A percentile compares a stretch with the other conserved stretches of the same genome.
These are phyloP conservation scores for Mucor mucedo DNA, from an alignment of 371 early-diverging fungal genomes.

Conservation along the genomic window DNA sequence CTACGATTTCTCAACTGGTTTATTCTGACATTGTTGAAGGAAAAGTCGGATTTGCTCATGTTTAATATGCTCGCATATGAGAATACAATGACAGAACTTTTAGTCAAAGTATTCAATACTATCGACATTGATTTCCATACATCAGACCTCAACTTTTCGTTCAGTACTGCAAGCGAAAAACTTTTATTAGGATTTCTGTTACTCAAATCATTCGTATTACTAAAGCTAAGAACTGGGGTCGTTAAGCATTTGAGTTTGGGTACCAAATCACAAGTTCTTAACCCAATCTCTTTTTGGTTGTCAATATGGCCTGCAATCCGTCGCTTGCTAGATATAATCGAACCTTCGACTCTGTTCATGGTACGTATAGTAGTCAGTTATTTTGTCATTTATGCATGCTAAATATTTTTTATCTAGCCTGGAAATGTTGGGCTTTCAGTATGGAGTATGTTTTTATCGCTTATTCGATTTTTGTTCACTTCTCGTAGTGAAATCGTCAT, in stretches of 20 bases:
- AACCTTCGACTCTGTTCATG: slow-evolving; percentile 28
- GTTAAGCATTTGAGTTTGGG: neutral
- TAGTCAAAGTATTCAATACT: slow-evolving; percentile 47
- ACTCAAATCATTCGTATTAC: slow-evolving; percentile 45
- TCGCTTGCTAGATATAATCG: slow-evolving; percentile 37
- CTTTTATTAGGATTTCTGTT: slow-evolving; percentile 45
- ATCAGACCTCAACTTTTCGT: slow-evolving; percentile 48
- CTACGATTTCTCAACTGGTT: slow-evolving; percentile 59
- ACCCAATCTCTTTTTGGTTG: slow-evolving; percentile 40
- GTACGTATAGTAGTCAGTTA: slow-evolving; percentile 17
- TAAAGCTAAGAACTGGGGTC: slow-evolving; percentile 28
- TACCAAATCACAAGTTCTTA: slow-evolving; percentile 6
- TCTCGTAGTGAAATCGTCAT: slow-evolving; percentile 45
- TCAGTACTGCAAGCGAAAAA: slow-evolving; percentile 48
- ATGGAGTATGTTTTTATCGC: slow-evolving; percentile 54
- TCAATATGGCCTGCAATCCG: slow-evolving; percentile 48
- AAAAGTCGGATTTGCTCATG: slow-evolving; percentile 27
- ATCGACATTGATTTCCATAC: slow-evolving; percentile 44
- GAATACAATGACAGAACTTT: slow-evolving; percentile 40
- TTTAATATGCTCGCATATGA: slow-evolving; percentile 41
- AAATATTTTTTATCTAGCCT: slow-evolving; percentile 22
- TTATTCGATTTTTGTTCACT: slow-evolving; percentile 50
- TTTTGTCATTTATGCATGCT: neutral
- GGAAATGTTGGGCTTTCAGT: slow-evolving; percentile 45
- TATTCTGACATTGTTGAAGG: slow-evolving; percentile 36